A percentile compares a stretch with the other conserved stretches of the same genome.
Evolutionary conservation across 2,329 filamentous ascomycete species (phyloP).

Genomic region (Colletotrichum sp.): DNA sequence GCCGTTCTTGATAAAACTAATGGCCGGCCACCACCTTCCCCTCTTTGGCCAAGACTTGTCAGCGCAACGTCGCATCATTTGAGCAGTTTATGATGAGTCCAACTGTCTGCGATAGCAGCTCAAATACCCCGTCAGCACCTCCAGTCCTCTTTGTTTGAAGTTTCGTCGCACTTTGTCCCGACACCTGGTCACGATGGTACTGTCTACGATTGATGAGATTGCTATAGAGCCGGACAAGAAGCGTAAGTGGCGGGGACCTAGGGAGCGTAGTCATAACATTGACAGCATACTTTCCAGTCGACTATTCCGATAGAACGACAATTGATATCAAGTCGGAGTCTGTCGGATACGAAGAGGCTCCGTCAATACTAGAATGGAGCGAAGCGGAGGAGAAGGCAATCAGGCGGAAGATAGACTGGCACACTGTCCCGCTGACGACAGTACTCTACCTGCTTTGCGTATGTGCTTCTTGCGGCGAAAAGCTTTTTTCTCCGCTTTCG

Average conservation of each 20-base stretch:
- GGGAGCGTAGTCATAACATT: background rate
- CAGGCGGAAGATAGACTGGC: slow-evolving; percentile 57
- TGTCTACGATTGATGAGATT: background rate
- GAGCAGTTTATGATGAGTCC: background rate
- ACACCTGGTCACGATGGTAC: background rate
- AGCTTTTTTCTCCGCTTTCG: background rate
- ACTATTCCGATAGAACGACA: background rate
- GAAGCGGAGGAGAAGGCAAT: slow-evolving; percentile 53
- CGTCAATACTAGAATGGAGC: slow-evolving; percentile 42
- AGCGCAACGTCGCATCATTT: background rate
- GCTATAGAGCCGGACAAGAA: background rate
- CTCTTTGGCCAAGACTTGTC: background rate
- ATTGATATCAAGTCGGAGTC: background rate
- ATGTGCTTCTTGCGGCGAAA: slow-evolving; percentile 24
- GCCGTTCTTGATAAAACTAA: background rate
- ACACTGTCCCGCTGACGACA: slow-evolving; percentile 57
- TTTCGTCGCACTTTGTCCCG: background rate
- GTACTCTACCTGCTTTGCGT: slow-evolving; percentile 59
- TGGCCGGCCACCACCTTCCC: background rate
- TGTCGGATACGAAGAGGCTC: background rate
- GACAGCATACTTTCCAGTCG: background rate
- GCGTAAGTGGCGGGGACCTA: background rate
- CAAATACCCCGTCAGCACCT: background rate
- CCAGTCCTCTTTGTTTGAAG: background rate
- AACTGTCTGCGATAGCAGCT: background rate